Base-by-base conservation (phyloP, 306 rosid species). In the Senna siamea region DNA sequence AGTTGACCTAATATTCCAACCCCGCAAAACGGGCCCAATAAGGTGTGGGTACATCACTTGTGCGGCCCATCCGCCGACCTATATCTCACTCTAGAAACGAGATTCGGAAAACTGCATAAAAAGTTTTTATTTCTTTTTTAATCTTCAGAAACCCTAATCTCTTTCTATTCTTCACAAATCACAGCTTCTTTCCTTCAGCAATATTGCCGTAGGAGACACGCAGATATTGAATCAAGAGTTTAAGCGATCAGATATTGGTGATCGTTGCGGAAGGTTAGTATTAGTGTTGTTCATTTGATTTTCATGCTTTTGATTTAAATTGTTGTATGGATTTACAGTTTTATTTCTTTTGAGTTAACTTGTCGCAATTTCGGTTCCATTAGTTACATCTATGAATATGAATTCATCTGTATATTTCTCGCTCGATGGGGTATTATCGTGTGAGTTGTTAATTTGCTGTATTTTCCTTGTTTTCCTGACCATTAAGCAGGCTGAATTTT, bases 131-230 rank as follows among this genome's bases (percentile, higher is more conserved):
- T 65, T 44, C 14, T 43, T 51, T 15, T 44, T 66, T 66, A 7
- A 23, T 44, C 23, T 23, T 18, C 70, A 44, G 40, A 66, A 66
- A 66, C 70, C 70, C 70, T 66, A 66, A 66, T 46, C 38, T 23
- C n/a, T 14, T 4, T 14, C 9, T 4, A 12, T 52, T 19, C 12
- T 20, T 52, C 57, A 0, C n/a, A n/a, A n/a, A n/a, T n/a, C n/a
- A n/a, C 2, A 52, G 7, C 5, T 19, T 11, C 8, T 23, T 1
- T 7, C 13, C 22, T 41, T 43, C 14, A 23, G 7, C 9, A 43
- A 43, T 58, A 32, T 22, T 43, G 13, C 9, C 38, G 14, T 44
- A 12, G 52, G 4, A 41, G 20, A 44, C 70, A 0, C 54, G 34
- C 14, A 6, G 70, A 44, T 7, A 19, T 41, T 20, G 18, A 23